Conservation (phyloP, 176 grass and related monocot species). For the Triticum urartu region DNA sequence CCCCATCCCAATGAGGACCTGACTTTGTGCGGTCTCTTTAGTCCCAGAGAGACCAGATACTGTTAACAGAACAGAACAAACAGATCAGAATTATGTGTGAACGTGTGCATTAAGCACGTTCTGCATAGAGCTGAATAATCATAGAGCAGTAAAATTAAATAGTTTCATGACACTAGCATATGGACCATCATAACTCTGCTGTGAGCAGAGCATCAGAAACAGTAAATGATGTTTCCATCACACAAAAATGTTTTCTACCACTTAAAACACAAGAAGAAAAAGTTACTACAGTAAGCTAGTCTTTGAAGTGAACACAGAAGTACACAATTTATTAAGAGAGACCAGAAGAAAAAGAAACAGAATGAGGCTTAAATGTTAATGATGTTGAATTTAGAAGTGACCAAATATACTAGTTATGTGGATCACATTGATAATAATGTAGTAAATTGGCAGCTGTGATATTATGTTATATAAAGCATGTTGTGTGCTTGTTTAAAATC, state of each 20-base stretch:
- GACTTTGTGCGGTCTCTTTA: constrained; percentile 90
- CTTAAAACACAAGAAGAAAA: not conserved
- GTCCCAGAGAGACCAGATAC: constrained; percentile 90
- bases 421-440: no score
- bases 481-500: not conserved
- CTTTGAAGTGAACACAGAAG: not conserved
- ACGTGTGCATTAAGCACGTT: not conserved
- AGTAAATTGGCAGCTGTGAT: not conserved
- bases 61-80: constrained; percentile 39
- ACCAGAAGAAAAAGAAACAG: not conserved
- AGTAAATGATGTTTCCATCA: not conserved
- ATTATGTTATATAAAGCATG: not conserved
- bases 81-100: constrained; percentile 14
- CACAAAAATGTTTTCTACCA: not conserved
- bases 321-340: not conserved
- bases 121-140: not conserved
- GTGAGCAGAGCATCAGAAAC: not conserved
- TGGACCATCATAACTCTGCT: not conserved
- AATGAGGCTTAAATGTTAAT: not conserved
- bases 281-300: not conserved
- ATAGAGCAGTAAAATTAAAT: not conserved
- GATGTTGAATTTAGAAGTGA: not conserved
- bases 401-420: not conserved
- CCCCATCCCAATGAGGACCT: constrained; percentile 93
- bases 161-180: not conserved